phyloP scores from a whole-genome alignment of 192 early-diverging fungal genomes.

The Mortierella alpina region DNA sequence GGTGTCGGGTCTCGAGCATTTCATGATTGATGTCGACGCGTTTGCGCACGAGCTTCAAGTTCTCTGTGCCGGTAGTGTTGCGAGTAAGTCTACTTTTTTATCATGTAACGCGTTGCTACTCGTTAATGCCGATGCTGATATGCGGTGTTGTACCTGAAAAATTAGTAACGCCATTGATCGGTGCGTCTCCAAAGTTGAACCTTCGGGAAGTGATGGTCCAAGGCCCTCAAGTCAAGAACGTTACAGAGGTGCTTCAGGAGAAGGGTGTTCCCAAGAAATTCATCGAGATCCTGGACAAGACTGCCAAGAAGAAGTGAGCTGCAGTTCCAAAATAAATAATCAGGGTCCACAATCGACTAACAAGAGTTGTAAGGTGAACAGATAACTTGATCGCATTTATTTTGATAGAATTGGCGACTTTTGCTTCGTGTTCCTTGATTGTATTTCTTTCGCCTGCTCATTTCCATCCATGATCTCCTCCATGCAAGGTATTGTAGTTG shows the following conservation, averaged over 20 bases:
- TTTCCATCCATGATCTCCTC: neutral
- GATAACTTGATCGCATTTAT: no score
- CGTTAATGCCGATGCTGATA: neutral
- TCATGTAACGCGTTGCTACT: neutral
- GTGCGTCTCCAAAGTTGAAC: slow-evolving; percentile 63
- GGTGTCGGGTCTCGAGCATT: slow-evolving; percentile 72
- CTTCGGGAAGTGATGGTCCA: slow-evolving; percentile 79
- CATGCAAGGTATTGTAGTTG: slow-evolving; percentile 23
- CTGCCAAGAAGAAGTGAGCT: slow-evolving; percentile 33
- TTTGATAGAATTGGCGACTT: neutral
- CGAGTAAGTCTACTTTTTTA: slow-evolving; percentile 57
- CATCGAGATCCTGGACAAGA: slow-evolving; percentile 53
- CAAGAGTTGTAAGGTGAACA: no score
- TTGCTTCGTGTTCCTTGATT: slow-evolving; percentile 9
- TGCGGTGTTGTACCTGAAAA: neutral
- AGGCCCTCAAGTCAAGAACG: slow-evolving; percentile 75
- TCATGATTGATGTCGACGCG: slow-evolving; percentile 69
- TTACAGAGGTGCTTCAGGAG: slow-evolving; percentile 59
- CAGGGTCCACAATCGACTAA: no score
- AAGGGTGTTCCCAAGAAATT: slow-evolving; percentile 66
- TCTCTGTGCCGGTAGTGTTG: slow-evolving; percentile 73
- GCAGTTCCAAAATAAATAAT: neutral
- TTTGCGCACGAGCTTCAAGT: slow-evolving; percentile 68
- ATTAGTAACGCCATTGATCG: slow-evolving; percentile 62
- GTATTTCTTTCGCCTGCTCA: neutral